Evolutionary conservation across 371 early-diverging fungal species (phyloP), one percentile per base, ranked within the genome.

Genomic region (Mortierella sp.): DNA sequence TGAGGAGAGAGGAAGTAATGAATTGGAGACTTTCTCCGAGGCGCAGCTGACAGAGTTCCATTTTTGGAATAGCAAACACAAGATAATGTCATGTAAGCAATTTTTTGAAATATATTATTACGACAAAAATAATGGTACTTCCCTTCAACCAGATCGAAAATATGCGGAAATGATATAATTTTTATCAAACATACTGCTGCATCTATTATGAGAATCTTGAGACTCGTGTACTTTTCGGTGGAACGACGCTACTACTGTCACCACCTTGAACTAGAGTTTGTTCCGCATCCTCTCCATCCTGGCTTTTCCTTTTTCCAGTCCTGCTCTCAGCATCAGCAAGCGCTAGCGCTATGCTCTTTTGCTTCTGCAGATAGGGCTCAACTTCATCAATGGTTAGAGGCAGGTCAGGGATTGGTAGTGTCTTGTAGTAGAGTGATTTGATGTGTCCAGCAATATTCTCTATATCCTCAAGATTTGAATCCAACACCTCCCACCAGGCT

Each of bases 401-500:
- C 47, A 92, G 61, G 26, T 76, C 70, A 40, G 80, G 71, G 43
- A 86, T 87, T 58, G 86, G 86, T 9, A 87, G 62, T 30, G 84
- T 85, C 62, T 66, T 81, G 76, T 90, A 90, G 66, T 90, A 90
- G 20, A 94, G 84, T 18, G 88, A 81, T 62, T 85, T 73, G 32
- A 93, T 89, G 30, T 92, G 89, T 35, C 87, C 89, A 20, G 93
- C 90, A 32, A 90, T 91, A 47, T 87, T 85, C 43, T 88, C 85
- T 40, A 95, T 78, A 64, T 97, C 96, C 11, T 88, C 90, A 39
- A 85, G 68, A 24, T 87, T 84, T 1, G 93, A 89, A 74, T 97
- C 98, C 87, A 98, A 95, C 18, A 98, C 83, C 10, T 91, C 85
- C 93, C 94, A 97, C 98, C 98, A 98, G 1, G 93, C 88, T 20